Evolutionary conservation across 257 asterid genomes (phyloP).

Genomic region (Rubia yunnanensis): DNA sequence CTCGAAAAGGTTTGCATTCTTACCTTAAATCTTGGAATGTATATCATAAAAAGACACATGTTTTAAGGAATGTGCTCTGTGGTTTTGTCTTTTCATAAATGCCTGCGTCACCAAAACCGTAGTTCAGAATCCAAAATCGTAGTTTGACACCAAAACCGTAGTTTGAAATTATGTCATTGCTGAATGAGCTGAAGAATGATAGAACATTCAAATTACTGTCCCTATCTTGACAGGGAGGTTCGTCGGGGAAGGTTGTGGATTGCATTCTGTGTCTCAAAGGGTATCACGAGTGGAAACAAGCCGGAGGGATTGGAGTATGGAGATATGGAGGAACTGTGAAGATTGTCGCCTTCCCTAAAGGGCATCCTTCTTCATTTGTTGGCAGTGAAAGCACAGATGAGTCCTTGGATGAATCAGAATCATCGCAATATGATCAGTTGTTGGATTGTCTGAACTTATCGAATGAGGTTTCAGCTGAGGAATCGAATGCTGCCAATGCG

Average conservation of each 20-base stretch:
- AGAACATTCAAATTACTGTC: no score
- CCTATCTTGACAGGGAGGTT: constrained; percentile 95
- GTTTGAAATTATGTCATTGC: no score
- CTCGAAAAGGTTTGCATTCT: constrained; percentile 60
- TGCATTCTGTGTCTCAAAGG: constrained; percentile 90
- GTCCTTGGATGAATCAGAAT: constrained; percentile 66
- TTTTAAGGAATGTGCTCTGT: no score
- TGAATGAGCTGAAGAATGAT: not conserved
- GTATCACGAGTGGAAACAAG: constrained; percentile 73
- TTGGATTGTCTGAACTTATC: constrained; percentile 63
- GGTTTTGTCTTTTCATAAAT: no score
- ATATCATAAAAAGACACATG: not conserved
- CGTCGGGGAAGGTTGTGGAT: constrained; percentile 86
- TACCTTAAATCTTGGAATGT: not conserved
- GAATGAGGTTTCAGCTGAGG: constrained; percentile 41
- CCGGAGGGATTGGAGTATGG: constrained; percentile 92
- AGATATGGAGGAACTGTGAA: constrained; percentile 82
- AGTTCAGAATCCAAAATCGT: no score
- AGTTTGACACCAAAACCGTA: no score
- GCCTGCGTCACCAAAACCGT: no score
- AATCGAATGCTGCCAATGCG: constrained; percentile 54
- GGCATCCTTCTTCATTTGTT: constrained; percentile 50
- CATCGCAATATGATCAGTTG: constrained; percentile 64
- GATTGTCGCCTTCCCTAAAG: constrained; percentile 58
- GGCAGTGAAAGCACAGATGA: constrained; percentile 72